These are phyloP conservation scores for Xylariales sp. DNA, from an alignment of 2,329 filamentous ascomycete species.

Conservation along the genomic window DNA sequence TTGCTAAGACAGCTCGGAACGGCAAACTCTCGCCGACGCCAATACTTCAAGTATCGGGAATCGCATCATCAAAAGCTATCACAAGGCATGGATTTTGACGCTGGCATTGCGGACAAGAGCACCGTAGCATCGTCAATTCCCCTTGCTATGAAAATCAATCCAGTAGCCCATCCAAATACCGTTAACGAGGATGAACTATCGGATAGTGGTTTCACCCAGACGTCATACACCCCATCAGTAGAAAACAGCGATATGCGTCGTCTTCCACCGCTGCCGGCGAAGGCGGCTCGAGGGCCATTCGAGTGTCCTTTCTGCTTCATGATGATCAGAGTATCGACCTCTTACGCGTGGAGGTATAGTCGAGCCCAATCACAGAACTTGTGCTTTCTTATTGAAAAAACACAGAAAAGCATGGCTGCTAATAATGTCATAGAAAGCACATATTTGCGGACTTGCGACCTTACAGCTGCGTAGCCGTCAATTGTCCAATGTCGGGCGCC, in stretches of 20 bases:
- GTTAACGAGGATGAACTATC: conserved; percentile 17
- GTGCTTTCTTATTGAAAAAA: too few relatives aligned
- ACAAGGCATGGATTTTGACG: conserved; percentile 13
- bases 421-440: conserved; percentile 16
- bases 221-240: conserved; percentile 23
- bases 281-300: conserved; percentile 20
- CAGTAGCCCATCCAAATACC: neutral
- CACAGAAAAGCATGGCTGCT: neutral
- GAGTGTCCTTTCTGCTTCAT: conserved; percentile 36
- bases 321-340: conserved; percentile 22
- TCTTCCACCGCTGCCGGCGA: conserved; percentile 18
- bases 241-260: conserved; percentile 9
- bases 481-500: conserved; percentile 16
- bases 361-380: too few relatives aligned
- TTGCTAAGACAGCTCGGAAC: conserved; percentile 22
- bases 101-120: conserved; percentile 9
- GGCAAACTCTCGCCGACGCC: conserved; percentile 27
- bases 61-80: conserved; percentile 27
- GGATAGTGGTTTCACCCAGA: conserved; percentile 18
- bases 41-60: conserved; percentile 32
- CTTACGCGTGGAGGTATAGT: conserved; percentile 27
- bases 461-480: conserved; percentile 27
- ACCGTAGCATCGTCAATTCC: conserved; percentile 21
- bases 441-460: conserved; percentile 32
- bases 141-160: conserved; percentile 6